Evolutionary conservation across 2,329 filamentous ascomycete species (phyloP).

Genomic region (Mycocentrospora acerina): DNA sequence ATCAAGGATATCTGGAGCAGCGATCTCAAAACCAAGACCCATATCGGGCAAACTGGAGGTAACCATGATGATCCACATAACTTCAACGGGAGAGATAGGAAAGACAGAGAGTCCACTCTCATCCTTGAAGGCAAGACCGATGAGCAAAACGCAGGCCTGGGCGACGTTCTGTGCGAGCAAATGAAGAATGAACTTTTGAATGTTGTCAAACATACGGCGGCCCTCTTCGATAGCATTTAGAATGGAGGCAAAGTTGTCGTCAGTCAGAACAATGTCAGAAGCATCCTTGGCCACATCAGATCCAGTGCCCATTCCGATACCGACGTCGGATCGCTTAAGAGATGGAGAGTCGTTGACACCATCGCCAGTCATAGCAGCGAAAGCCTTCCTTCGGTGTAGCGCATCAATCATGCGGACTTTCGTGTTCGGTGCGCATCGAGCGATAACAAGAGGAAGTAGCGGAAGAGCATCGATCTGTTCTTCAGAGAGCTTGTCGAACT

Average conservation of each 20-base stretch:
- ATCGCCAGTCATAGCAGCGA: slow-evolving; percentile 48
- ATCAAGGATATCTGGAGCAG: slow-evolving; percentile 35
- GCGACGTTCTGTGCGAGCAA: slow-evolving; percentile 37
- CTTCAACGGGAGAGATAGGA: slow-evolving; percentile 40
- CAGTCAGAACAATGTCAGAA: slow-evolving; percentile 48
- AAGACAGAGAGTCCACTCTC: slow-evolving; percentile 36
- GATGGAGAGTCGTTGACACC: slow-evolving; percentile 51
- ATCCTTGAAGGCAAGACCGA: slow-evolving; percentile 40
- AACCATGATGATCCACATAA: slow-evolving; percentile 44
- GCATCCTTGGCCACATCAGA: slow-evolving; percentile 50
- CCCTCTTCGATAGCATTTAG: slow-evolving; percentile 50
- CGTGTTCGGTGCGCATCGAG: slow-evolving; percentile 47
- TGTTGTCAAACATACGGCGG: slow-evolving; percentile 50
- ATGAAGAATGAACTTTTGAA: slow-evolving; percentile 45
- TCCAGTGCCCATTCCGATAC: slow-evolving; percentile 50
- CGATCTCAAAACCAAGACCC: slow-evolving; percentile 39
- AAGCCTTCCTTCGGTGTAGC: slow-evolving; percentile 45
- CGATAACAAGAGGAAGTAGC: slow-evolving; percentile 46
- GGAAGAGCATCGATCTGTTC: slow-evolving; percentile 45
- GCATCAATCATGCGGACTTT: slow-evolving; percentile 50
- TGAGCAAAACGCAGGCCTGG: slow-evolving; percentile 37
- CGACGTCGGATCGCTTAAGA: slow-evolving; percentile 49
- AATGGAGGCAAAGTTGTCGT: slow-evolving; percentile 50
- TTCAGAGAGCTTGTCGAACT: slow-evolving; percentile 47
- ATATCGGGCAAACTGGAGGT: slow-evolving; percentile 40